These are phyloP conservation scores for Madurella mycetomatis DNA, from an alignment of 2,329 filamentous ascomycete species.

Conservation along the genomic window DNA sequence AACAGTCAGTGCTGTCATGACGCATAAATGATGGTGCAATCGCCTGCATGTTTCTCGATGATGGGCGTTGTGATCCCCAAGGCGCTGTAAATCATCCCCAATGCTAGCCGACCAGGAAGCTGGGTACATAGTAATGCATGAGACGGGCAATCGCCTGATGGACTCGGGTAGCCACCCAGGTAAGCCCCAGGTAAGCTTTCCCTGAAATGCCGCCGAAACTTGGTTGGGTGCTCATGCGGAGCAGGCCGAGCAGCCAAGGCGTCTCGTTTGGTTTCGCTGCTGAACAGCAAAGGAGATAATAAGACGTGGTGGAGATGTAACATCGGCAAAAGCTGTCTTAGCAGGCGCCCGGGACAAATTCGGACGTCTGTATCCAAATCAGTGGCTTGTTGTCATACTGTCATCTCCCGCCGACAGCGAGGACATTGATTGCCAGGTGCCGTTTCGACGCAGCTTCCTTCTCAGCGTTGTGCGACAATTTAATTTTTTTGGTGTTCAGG, in stretches of 20 bases:
- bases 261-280: slow-evolving; percentile 16
- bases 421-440: too few species aligned
- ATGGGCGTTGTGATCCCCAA: slow-evolving; percentile 12
- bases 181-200: neutral
- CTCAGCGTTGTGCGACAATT: too few species aligned
- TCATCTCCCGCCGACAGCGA: too few species aligned
- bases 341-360: neutral
- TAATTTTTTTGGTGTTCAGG: too few species aligned
- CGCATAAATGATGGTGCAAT: slow-evolving; percentile 6
- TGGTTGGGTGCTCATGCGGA: slow-evolving; percentile 12
- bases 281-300: neutral
- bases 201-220: slow-evolving; percentile 8
- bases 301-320: neutral
- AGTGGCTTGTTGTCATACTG: neutral
- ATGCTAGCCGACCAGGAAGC: slow-evolving; percentile 12
- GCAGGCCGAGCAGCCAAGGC: slow-evolving; percentile 3
- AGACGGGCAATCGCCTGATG: slow-evolving; percentile 20
- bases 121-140: slow-evolving; percentile 13
- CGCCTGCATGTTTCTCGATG: slow-evolving; percentile 7
- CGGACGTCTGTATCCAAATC: neutral
- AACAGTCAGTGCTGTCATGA: neutral
- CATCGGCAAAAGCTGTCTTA: neutral
- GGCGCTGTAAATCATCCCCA: slow-evolving; percentile 4
- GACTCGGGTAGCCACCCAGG: neutral
- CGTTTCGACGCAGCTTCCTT: too few species aligned